Evolutionary conservation across 2,329 filamentous ascomycete genomes (phyloP), one percentile per base, ranked within the genome.

Genomic region (Grosmannia clavigera): DNA sequence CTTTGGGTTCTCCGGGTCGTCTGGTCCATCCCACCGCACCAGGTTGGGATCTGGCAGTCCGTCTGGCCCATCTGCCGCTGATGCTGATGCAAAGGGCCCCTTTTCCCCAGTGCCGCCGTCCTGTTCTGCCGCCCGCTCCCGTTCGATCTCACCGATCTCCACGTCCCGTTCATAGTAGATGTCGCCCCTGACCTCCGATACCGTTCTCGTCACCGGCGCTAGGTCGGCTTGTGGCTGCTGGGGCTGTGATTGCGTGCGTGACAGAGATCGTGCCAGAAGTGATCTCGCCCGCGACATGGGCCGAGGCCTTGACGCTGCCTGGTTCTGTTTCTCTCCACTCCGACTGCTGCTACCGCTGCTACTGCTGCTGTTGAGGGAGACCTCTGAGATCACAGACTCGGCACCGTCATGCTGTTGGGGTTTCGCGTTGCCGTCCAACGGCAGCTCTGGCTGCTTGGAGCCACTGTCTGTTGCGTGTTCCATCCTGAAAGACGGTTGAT

Each of bases 21-120:
- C 73, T 4, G 80, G 77, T 0, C 79, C 80, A 43, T 78, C 72
- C 81, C 82, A 79, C 3, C 67, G 67, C 25, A 79, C 74, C 14
- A 78, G 67, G 56, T 77, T 72, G 4, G 73, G 73, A 57, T 78
- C 72, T 3, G 33, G 25, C 12, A 25, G 31, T 1, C 10, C 55
- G 9, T 38, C 12, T 9, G 33, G 1, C 35, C 16, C 7, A 6
- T 19, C 54, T 19, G 46, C 33, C 9, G n/a, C 35, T 22, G 48
- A 14, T n/a, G 57, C 31, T 19, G 50, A 11, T 19, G 25, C 16
- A 9, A 25, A 9, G 12, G 12, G 3, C 5, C 29, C 29, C 38
- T 48, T 38, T 3, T 57, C 38, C 5, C 54, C n/a, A 19, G 1
- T 12, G 14, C 35, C 6, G 35, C n/a, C 29, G 12, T 19, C 53